phyloP scores from a whole-genome alignment of 1,284 basidiomycete species.

The Earliella scabrosa region DNA sequence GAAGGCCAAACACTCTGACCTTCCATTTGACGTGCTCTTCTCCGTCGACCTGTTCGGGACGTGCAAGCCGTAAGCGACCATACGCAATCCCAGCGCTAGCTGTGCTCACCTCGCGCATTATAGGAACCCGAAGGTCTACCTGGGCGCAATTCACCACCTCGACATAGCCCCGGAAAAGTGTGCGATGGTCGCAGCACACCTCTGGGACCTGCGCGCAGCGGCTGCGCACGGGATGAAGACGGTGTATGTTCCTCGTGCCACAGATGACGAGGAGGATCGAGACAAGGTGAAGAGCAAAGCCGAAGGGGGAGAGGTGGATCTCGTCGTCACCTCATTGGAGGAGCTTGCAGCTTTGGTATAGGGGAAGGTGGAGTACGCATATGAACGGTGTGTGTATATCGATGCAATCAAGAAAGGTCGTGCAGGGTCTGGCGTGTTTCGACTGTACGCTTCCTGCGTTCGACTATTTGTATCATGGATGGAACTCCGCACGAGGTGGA shows the following conservation, averaged over 20 bases:
- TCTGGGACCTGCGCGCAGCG: conserved; percentile 59
- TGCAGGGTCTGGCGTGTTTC: too few relatives aligned
- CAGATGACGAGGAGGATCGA: conserved; percentile 43
- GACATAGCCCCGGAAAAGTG: conserved; percentile 51
- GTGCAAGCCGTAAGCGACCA: conserved; percentile 61
- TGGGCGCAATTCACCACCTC: conserved; percentile 53
- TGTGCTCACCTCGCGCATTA: not conserved
- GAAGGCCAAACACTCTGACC: conserved; percentile 59
- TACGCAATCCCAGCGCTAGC: conserved; percentile 2
- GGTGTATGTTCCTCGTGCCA: conserved; percentile 53
- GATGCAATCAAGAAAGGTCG: too few relatives aligned
- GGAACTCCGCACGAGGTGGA: too few relatives aligned
- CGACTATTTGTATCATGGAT: too few relatives aligned
- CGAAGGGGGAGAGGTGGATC: conserved; percentile 36
- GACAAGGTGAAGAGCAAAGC: conserved; percentile 29
- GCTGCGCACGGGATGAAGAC: conserved; percentile 57
- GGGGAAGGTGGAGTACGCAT: not conserved
- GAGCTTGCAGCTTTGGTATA: conserved; percentile 28
- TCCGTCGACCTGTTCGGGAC: conserved; percentile 61
- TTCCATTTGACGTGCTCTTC: conserved; percentile 67
- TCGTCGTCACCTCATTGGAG: conserved; percentile 31
- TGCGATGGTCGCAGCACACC: conserved; percentile 71
- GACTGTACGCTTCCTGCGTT: too few relatives aligned
- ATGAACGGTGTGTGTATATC: not conserved
- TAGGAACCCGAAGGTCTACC: conserved; percentile 58